Percentiles rank a stretch among this genome's conserved stretches.
Conservation (phyloP, 1,284 basidiomycete species). For the Phylloboletellus chloephorus region DNA sequence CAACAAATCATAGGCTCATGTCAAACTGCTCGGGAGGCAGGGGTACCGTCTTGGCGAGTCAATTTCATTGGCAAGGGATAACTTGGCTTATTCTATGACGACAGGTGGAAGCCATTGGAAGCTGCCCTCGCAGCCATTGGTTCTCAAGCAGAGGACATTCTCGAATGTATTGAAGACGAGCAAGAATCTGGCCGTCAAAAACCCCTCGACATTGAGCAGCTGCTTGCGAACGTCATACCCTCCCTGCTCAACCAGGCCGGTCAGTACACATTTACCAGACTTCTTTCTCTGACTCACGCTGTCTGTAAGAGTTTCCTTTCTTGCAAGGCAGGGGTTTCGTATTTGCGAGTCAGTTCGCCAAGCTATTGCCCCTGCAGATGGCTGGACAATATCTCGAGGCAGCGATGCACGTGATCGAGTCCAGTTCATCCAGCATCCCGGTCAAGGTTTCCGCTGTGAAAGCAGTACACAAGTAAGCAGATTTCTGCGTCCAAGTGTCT, state of each 20-base stretch:
- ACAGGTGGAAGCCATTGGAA: slow-evolving; percentile 87
- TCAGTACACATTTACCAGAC: slow-evolving; percentile 29
- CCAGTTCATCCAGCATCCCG: slow-evolving; percentile 62
- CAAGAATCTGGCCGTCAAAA: slow-evolving; percentile 54
- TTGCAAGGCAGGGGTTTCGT: slow-evolving; percentile 93
- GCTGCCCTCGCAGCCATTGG: slow-evolving; percentile 82
- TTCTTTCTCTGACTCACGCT: slow-evolving; percentile 3
- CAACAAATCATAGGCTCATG: slow-evolving; percentile 53
- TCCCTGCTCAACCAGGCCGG: slow-evolving; percentile 64
- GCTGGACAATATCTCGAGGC: slow-evolving; percentile 83
- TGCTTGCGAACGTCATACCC: slow-evolving; percentile 79
- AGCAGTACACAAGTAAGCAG: slow-evolving; percentile 78
- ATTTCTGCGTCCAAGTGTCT: background rate
- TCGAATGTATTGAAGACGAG: slow-evolving; percentile 75
- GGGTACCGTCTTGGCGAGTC: slow-evolving; percentile 50
- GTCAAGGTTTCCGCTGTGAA: slow-evolving; percentile 94
- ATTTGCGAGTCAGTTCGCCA: slow-evolving; percentile 87
- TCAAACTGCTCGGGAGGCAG: slow-evolving; percentile 47
- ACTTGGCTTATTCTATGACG: slow-evolving; percentile 5
- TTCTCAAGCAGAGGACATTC: slow-evolving; percentile 72
- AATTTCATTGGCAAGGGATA: background rate
- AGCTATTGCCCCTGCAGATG: slow-evolving; percentile 64
- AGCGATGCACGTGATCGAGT: slow-evolving; percentile 81
- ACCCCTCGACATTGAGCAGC: slow-evolving; percentile 70
- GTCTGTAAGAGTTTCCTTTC: slow-evolving; percentile 69